A percentile compares a stretch with the other conserved stretches of the same genome.
Conservation (phyloP, 2,329 filamentous ascomycete genomes). For the Plenodomus lindquistii region DNA sequence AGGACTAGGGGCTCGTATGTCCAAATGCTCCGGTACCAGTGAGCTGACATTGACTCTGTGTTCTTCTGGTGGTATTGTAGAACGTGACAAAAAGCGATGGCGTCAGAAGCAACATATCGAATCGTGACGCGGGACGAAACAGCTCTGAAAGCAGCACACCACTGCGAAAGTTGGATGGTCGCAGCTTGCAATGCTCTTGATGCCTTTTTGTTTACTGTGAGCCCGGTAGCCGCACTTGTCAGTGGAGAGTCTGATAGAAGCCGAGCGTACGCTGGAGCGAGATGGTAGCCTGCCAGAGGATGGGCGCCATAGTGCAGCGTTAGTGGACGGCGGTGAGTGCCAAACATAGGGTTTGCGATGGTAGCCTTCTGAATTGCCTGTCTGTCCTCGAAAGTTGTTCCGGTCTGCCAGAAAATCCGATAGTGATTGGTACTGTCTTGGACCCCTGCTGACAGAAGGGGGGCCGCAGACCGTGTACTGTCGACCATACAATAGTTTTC, state of each 20-base stretch:
- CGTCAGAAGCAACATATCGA: conserved; percentile 55
- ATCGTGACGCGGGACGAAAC: conserved; percentile 43
- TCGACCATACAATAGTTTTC: neutral
- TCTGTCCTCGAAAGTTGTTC: conserved; percentile 18
- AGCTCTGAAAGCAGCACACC: conserved; percentile 49
- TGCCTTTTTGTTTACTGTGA: neutral
- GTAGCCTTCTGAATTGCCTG: conserved; percentile 8
- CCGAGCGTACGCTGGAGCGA: conserved; percentile 43
- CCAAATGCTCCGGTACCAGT: conserved; percentile 51
- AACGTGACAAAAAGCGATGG: conserved; percentile 56
- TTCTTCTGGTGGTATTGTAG: conserved; percentile 49
- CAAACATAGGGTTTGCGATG: conserved; percentile 51
- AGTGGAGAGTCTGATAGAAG: neutral
- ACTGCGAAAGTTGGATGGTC: conserved; percentile 52
- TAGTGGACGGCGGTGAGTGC: conserved; percentile 22
- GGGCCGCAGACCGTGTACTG: conserved; percentile 23
- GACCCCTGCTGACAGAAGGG: conserved; percentile 23
- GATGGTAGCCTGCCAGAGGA: conserved; percentile 61
- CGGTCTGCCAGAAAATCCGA: conserved; percentile 34
- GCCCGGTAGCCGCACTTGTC: neutral
- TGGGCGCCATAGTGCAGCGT: conserved; percentile 55
- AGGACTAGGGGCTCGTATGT: conserved; percentile 49
- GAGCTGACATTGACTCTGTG: conserved; percentile 32
- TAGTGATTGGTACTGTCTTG: conserved; percentile 14
- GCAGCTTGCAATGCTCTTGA: conserved; percentile 35